Conservation (phyloP, 352 stramenopile genomes). For the Thraustochytrium striatum region DNA sequence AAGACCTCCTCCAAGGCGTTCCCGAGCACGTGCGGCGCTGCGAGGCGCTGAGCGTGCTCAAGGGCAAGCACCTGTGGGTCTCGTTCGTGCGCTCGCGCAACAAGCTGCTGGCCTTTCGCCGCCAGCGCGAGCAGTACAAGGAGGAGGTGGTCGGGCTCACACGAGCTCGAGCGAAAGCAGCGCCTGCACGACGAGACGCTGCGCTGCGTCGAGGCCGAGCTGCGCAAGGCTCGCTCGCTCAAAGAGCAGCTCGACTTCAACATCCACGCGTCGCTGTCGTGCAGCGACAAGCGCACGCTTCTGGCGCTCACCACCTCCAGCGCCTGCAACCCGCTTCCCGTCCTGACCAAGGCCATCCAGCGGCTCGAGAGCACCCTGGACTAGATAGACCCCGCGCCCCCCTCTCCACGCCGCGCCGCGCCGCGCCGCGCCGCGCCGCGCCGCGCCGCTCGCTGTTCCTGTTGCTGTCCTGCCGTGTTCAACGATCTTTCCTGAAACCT, state of each 20-base stretch:
- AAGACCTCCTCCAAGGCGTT: conserved; percentile 14
- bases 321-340: neutral
- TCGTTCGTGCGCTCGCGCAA: neutral
- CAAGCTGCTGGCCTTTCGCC: neutral
- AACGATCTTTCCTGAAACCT: too few relatives aligned
- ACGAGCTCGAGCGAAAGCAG: neutral
- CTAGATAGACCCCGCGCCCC: too few relatives aligned
- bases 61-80: neutral
- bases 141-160: neutral
- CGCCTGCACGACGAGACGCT: neutral
- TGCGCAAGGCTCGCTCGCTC: too few relatives aligned
- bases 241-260: too few relatives aligned
- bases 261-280: too few relatives aligned
- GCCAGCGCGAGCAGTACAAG: neutral
- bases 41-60: neutral
- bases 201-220: neutral
- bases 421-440: too few relatives aligned
- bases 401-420: too few relatives aligned
- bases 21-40: neutral
- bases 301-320: neutral
- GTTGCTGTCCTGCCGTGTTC: too few relatives aligned
- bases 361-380: too few relatives aligned
- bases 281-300: too few relatives aligned
- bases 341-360: too few relatives aligned
- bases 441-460: too few relatives aligned